Conservation (phyloP, 2,329 filamentous ascomycete genomes). For the Colletotrichum sp. region DNA sequence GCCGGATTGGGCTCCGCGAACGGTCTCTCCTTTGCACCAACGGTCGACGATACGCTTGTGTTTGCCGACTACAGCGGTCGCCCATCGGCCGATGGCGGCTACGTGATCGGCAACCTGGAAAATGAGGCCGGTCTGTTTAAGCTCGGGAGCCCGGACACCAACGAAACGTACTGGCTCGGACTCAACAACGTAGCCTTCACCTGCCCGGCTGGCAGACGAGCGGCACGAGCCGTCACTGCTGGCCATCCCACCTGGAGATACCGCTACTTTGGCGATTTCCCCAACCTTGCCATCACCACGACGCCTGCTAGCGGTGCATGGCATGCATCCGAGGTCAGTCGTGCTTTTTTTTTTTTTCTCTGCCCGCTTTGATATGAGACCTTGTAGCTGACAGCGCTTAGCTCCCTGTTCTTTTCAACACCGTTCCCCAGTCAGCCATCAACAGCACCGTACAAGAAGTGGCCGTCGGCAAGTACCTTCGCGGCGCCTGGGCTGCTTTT, state of each 20-base stretch:
- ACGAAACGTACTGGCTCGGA: constrained; percentile 27
- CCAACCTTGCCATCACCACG: constrained; percentile 31
- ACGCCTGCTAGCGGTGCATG: constrained; percentile 35
- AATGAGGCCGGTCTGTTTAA: constrained; percentile 36
- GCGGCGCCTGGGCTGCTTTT: constrained; percentile 43
- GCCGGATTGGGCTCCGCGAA: not conserved
- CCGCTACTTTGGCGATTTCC: constrained; percentile 39
- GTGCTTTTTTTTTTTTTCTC: not conserved
- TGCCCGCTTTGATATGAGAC: not conserved
- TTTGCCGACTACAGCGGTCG: constrained; percentile 11
- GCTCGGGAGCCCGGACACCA: constrained; percentile 24
- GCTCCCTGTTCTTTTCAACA: constrained; percentile 36
- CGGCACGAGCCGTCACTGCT: constrained; percentile 26
- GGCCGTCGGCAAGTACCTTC: constrained; percentile 34
- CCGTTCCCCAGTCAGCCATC: constrained; percentile 16
- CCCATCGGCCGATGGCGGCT: constrained; percentile 8
- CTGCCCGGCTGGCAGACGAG: constrained; percentile 31
- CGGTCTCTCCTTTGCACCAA: not conserved
- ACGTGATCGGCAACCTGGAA: constrained; percentile 33
- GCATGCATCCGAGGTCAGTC: constrained; percentile 32
- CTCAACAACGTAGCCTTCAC: constrained; percentile 35
- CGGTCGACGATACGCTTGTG: constrained; percentile 4
- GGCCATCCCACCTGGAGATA: constrained; percentile 41
- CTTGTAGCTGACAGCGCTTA: not conserved
- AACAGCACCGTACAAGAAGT: constrained; percentile 30